Evolutionary conservation across 371 early-diverging fungal genomes (phyloP).

Genomic region (Coemansia linderi): DNA sequence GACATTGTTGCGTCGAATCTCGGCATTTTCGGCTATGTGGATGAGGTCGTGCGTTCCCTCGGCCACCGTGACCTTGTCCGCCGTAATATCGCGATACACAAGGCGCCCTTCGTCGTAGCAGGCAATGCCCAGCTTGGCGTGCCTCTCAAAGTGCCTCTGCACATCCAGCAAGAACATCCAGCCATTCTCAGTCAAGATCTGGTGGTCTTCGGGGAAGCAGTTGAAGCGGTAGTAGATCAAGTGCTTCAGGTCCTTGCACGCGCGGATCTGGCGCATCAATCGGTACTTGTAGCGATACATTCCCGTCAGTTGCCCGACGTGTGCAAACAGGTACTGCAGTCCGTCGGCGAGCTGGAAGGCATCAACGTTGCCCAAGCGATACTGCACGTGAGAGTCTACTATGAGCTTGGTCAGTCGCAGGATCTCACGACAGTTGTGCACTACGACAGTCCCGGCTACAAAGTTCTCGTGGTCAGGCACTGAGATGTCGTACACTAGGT

Average conservation of each 20-base stretch:
- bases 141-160: conserved; percentile 10
- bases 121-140: conserved; percentile 12
- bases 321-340: conserved; percentile 97
- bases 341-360: conserved; percentile 97
- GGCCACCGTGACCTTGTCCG: conserved; percentile 18
- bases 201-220: conserved; percentile 21
- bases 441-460: conserved; percentile 43
- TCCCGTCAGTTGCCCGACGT: conserved; percentile 99
- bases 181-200: conserved; percentile 15
- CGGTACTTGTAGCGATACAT: conserved; percentile 99
- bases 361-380: conserved; percentile 95
- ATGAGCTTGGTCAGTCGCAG: conserved; percentile 96
- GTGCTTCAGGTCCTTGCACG: conserved; percentile 95
- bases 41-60: conserved; percentile 16
- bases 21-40: conserved; percentile 11
- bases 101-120: conserved; percentile 22
- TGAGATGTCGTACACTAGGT: conserved; percentile 48
- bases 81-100: conserved; percentile 12
- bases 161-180: conserved; percentile 22
- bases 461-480: conserved; percentile 52
- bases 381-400: conserved; percentile 97
- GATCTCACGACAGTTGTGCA: conserved; percentile 84
- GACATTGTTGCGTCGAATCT: neutral
- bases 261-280: conserved; percentile 97
- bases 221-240: conserved; percentile 93